Conservation (phyloP, 331 rosid species). For the Saraca asoca region DNA sequence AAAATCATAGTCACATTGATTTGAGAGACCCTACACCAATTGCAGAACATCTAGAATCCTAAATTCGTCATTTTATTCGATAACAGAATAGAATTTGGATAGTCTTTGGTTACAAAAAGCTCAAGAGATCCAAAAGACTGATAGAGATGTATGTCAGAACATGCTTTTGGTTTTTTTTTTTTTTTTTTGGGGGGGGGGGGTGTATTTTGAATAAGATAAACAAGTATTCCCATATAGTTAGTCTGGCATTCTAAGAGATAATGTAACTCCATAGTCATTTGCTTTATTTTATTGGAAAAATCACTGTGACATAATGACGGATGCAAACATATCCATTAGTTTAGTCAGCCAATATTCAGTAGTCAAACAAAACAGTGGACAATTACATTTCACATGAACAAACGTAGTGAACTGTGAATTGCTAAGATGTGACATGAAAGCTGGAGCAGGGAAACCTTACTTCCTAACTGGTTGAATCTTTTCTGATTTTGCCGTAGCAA, state of each 20-base stretch:
- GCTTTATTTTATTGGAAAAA: neutral
- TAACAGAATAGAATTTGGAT: too few relatives aligned
- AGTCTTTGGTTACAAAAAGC: too few relatives aligned
- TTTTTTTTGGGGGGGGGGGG: too few relatives aligned
- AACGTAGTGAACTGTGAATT: too few relatives aligned
- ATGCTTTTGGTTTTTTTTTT: too few relatives aligned
- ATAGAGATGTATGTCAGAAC: too few relatives aligned
- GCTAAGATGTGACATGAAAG: neutral
- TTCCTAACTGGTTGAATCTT: slow-evolving; percentile 63
- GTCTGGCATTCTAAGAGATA: neutral
- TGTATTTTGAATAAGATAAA: neutral
- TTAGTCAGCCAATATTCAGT: neutral
- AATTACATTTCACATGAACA: neutral
- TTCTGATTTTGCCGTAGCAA: slow-evolving; percentile 58
- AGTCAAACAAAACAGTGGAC: neutral
- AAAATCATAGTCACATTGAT: neutral
- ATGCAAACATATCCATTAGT: neutral
- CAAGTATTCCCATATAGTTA: neutral
- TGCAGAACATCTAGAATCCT: too few relatives aligned
- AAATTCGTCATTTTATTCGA: too few relatives aligned
- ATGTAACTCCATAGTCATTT: neutral
- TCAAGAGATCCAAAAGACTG: too few relatives aligned
- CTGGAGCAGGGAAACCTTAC: slow-evolving; percentile 46
- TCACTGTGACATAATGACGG: neutral
- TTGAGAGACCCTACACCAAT: neutral